Base-by-base conservation (phyloP, 805 yeast species). In the Sungouiella thailandica region DNA sequence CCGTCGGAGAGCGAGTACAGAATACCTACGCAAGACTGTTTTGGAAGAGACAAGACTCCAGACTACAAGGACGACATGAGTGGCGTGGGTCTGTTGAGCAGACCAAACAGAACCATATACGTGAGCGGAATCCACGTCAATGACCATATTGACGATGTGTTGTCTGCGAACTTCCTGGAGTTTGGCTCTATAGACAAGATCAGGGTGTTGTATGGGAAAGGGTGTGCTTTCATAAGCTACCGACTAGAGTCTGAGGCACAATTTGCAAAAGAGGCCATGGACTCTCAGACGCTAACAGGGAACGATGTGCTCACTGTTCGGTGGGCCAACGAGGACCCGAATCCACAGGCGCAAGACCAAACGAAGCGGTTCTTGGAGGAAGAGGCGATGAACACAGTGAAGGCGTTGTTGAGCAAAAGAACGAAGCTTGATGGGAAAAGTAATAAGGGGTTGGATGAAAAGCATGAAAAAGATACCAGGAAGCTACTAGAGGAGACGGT, bases 191-290 rank as follows among this genome's bases (percentile, higher is more conserved):
- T 90, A 10, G 88, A 76, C 28, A 70, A 78, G 36, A 69, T 84
- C 17, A 68, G 81, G 41, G 79, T 80, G 11, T 58, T 85, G 10
- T 69, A 72, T 34, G 60, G 62, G 17, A 79, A 80, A 49, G 75
- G 77, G 25, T 77, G 89, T 50, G 96, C 89, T 0, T 89, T 90
- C 60, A 74, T 93, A 5, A 80, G 83, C 1, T 90, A 64, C 51
- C 68, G 67, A 36, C 55, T 68, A 23, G 95, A 86, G 47, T 55
- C 71, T 14, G 80, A 74, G 51, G 97, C 97, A 0, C 97, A 90
- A 55, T 93, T 90, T 66, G 96, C 96, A 0, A 85, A 86, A 49
- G 97, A 90, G 56, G 95, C 95, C 1, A 86, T 90, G 96, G 75
- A 81, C 25, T 80, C 80, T 28, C 97, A 90, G 55, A 71, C 83